Conservation (phyloP, 176 grass and related monocot species). For the Oryza glaberrima region DNA sequence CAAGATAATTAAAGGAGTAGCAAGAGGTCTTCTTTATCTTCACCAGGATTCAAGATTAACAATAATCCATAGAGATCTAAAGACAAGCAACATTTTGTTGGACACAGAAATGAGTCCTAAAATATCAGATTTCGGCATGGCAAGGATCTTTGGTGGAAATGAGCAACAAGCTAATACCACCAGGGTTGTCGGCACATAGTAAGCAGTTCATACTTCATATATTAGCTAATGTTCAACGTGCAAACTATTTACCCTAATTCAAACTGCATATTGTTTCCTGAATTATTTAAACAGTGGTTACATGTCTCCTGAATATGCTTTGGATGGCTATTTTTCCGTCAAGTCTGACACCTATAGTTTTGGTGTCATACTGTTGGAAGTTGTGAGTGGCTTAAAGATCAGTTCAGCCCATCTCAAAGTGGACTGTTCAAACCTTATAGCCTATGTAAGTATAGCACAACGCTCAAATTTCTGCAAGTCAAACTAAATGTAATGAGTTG, state of each 20-base stretch:
- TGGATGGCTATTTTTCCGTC: background rate
- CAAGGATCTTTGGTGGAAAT: background rate
- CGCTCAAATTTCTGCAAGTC: background rate
- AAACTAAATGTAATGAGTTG: background rate
- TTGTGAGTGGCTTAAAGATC: background rate
- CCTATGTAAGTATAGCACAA: background rate
- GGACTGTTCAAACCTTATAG: background rate
- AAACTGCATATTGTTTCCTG: background rate
- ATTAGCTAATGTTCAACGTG: background rate
- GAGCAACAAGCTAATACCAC: background rate
- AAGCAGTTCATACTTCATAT: background rate
- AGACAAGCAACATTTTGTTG: background rate
- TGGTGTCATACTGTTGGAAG: background rate
- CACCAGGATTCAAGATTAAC: background rate
- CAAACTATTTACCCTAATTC: background rate
- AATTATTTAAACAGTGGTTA: background rate
- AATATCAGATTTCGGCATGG: background rate
- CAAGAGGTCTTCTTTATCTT: background rate
- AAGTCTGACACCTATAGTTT: constrained; percentile 1
- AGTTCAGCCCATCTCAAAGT: background rate
- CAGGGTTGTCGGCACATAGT: background rate
- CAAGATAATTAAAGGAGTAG: background rate
- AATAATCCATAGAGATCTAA: background rate
- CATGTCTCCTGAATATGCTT: background rate
- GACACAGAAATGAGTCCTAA: background rate